Conservation (phyloP, 805 yeast genomes). For the Metschnikowia gelsemii region DNA sequence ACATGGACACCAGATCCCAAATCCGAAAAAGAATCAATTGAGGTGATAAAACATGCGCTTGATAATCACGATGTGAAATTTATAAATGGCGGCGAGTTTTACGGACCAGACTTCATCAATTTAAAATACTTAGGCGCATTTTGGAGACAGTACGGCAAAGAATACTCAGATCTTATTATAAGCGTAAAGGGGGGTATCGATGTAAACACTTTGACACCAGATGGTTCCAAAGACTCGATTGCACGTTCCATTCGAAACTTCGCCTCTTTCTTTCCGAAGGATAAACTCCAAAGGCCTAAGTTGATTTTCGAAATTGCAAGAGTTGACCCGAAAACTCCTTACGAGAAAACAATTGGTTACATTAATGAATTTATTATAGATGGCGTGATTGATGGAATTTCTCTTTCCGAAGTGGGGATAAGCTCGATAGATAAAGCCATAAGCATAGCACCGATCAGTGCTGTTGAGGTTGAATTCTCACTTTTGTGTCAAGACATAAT, state of each 20-base stretch:
- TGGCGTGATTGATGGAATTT: conserved; percentile 68
- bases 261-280: conserved; percentile 28
- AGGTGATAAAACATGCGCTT: conserved; percentile 43
- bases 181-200: conserved; percentile 68
- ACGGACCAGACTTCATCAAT: conserved; percentile 56
- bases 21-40: conserved; percentile 53
- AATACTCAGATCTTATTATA: conserved; percentile 51
- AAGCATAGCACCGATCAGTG: conserved; percentile 54
- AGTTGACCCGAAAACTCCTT: conserved; percentile 54
- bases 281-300: conserved; percentile 32
- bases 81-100: conserved; percentile 77
- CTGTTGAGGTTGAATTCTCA: conserved; percentile 79
- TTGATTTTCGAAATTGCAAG: conserved; percentile 67
- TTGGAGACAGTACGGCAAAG: conserved; percentile 56
- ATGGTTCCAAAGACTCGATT: conserved; percentile 50
- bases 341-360: conserved; percentile 57
- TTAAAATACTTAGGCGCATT: conserved; percentile 57
- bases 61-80: conserved; percentile 51
- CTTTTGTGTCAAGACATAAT: conserved; percentile 63
- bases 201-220: conserved; percentile 42
- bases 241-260: conserved; percentile 47
- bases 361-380: conserved; percentile 57
- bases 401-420: conserved; percentile 71
- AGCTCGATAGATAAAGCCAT: conserved; percentile 60
- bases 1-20: conserved; percentile 66